Evolutionary conservation across 768 basidiomycete species (phyloP), one percentile per base, ranked within the genome.

Genomic region (Tylopilus sp.): DNA sequence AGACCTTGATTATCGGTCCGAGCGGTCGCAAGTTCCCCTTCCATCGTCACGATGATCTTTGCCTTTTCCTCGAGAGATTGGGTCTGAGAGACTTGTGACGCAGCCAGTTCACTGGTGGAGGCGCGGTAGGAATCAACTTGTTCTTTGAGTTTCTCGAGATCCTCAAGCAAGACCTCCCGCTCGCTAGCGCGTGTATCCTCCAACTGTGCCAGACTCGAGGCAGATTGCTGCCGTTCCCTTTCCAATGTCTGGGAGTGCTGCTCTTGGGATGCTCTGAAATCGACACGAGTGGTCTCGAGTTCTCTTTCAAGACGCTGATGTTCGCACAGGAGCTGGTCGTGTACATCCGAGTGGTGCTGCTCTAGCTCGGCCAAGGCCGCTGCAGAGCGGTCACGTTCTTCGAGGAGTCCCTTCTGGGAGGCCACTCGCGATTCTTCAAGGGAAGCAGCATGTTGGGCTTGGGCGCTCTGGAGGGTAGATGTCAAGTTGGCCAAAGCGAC

Each of bases 251-350:
- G 55, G 13, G 54, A 56, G 25, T 67, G 49, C 13, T 59, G 50
- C 19, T 54, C 56, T 25, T 59, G 60, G 31, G 55, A 47, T 8
- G 72, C 67, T 48, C 69, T 68, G 26, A 70, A 63, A 14, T 71
- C 68, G 8, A 70, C 60, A 63, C 84, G 86, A 64, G 83, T 72
- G 10, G 79, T 73, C 59, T 85, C 81, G 14, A 90, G 68, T 64
- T 92, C 85, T 55, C 83, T 58, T 24, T 52, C 41, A 12, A 79
- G 69, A 28, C 66, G 47, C 37, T 71, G 71, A 52, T 68, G 71
- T 37, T 73, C 72, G 53, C 66, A 69, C 25, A 64, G 58, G 28
- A 77, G 62, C 21, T 68, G 68, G 53, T 77, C 76, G 17, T 75
- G 72, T 48, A 83, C 82, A 38, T 77, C 71, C 22, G 72, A 63